phyloP scores from a whole-genome alignment of 176 grass and related monocot genomes.

The Dactylis glomerata region DNA sequence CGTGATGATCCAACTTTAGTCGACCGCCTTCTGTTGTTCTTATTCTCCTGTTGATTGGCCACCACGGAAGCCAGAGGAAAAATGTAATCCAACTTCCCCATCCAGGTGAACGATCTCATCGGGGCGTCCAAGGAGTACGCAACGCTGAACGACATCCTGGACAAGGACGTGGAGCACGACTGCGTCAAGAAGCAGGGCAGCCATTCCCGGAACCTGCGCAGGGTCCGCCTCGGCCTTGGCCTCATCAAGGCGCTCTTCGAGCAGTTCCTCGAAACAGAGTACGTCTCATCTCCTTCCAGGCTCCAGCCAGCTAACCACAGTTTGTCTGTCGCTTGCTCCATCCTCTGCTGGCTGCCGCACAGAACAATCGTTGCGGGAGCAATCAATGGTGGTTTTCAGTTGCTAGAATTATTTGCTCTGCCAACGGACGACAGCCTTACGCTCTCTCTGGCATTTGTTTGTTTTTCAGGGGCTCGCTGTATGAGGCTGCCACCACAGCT shows the following conservation, averaged over 20 bases:
- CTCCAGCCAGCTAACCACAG: background rate
- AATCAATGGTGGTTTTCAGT: background rate
- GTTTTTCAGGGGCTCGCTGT: conserved; percentile 65
- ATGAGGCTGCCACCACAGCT: conserved; percentile 84
- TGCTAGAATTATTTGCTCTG: background rate
- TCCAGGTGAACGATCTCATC: conserved; percentile 88
- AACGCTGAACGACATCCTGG: conserved; percentile 75
- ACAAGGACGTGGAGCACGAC: conserved; percentile 75
- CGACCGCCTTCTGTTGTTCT: background rate
- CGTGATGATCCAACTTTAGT: background rate
- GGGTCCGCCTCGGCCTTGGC: conserved; percentile 87
- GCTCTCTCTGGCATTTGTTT: conserved; percentile 18
- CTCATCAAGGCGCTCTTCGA: conserved; percentile 92
- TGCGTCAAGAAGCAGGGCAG: conserved; percentile 87
- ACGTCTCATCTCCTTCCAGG: conserved; percentile 11
- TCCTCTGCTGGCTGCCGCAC: background rate
- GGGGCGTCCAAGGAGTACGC: conserved; percentile 64
- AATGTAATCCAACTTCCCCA: background rate
- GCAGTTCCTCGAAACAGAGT: conserved; percentile 69
- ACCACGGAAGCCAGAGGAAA: background rate
- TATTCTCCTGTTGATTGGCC: background rate
- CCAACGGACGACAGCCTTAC: conserved; percentile 12
- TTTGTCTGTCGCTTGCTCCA: conserved; percentile 14
- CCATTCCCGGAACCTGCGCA: conserved; percentile 90
- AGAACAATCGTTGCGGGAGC: background rate